A percentile compares a stretch with the other conserved stretches of the same genome.
phyloP scores from a whole-genome alignment of 2,329 filamentous ascomycete species.

The Didymella sp. region DNA sequence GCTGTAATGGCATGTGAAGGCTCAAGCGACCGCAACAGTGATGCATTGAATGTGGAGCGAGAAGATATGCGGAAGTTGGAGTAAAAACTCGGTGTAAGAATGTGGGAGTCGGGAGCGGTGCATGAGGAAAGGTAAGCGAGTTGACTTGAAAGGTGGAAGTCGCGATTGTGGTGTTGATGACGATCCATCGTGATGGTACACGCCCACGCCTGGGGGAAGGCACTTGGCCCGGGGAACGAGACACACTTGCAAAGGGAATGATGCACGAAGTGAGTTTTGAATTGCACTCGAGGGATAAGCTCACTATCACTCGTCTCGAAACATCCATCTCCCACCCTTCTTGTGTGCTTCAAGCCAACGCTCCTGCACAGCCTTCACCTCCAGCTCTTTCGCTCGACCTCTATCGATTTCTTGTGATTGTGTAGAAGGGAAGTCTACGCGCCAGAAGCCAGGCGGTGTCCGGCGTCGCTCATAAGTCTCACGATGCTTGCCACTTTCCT shows the following conservation, averaged over 20 bases:
- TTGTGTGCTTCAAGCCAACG: conserved; percentile 83
- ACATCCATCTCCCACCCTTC: conserved; percentile 77
- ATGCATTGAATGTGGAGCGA: background rate
- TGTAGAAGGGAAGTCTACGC: conserved; percentile 85
- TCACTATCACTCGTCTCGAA: conserved; percentile 73
- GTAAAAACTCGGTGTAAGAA: background rate
- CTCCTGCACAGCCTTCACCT: conserved; percentile 71
- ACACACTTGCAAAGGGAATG: background rate
- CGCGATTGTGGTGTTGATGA: background rate
- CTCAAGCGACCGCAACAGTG: background rate
- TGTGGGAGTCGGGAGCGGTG: background rate
- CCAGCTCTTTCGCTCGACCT: conserved; percentile 68
- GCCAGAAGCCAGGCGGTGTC: conserved; percentile 90
- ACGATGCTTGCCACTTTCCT: conserved; percentile 78
- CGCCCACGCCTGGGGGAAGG: background rate
- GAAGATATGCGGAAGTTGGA: background rate
- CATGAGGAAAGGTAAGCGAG: background rate
- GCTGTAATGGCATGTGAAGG: background rate
- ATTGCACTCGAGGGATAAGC: background rate
- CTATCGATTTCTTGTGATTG: conserved; percentile 76
- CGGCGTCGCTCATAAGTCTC: conserved; percentile 73
- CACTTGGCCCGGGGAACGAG: no score
- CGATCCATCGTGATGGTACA: background rate
- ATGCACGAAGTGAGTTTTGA: background rate
- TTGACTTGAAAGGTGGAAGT: background rate